These are phyloP conservation scores for Catharanthus roseus DNA, from an alignment of 257 asterid genomes.

Conservation along the genomic window DNA sequence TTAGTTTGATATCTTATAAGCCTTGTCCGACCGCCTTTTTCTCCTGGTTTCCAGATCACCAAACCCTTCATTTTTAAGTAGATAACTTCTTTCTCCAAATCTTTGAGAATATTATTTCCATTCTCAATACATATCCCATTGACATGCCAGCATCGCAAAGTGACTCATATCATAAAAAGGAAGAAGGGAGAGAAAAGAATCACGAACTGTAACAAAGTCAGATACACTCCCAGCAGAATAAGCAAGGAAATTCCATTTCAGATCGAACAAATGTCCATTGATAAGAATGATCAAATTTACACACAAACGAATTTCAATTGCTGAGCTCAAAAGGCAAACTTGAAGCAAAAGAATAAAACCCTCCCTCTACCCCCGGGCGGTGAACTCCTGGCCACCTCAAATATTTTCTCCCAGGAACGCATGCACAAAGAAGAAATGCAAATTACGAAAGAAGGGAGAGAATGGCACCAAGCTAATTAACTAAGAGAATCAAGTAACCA, in stretches of 20 bases:
- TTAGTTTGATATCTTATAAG: too few species aligned
- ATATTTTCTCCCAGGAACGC: background rate
- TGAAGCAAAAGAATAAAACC: background rate
- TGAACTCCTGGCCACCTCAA: background rate
- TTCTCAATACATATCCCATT: too few species aligned
- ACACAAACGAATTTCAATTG: background rate
- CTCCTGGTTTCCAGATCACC: background rate
- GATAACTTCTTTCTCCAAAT: too few species aligned
- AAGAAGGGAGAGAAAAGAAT: background rate
- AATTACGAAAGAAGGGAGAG: background rate
- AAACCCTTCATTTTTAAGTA: background rate
- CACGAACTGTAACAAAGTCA: background rate
- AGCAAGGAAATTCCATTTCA: background rate
- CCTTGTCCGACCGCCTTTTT: background rate
- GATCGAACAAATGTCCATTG: background rate
- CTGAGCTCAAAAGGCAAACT: background rate
- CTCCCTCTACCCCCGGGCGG: background rate
- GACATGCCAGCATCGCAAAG: too few species aligned
- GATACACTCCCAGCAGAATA: background rate
- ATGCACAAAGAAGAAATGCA: background rate
- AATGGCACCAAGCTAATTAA: background rate
- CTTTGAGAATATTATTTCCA: slow-evolving; percentile 1
- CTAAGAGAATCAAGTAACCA: background rate
- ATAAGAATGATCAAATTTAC: background rate
- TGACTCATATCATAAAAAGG: background rate